Percentiles rank a stretch among this genome's conserved stretches.
These are phyloP conservation scores for Phytophthora niederhauseri DNA, from an alignment of 352 stramenopile genomes.

Conservation along the genomic window DNA sequence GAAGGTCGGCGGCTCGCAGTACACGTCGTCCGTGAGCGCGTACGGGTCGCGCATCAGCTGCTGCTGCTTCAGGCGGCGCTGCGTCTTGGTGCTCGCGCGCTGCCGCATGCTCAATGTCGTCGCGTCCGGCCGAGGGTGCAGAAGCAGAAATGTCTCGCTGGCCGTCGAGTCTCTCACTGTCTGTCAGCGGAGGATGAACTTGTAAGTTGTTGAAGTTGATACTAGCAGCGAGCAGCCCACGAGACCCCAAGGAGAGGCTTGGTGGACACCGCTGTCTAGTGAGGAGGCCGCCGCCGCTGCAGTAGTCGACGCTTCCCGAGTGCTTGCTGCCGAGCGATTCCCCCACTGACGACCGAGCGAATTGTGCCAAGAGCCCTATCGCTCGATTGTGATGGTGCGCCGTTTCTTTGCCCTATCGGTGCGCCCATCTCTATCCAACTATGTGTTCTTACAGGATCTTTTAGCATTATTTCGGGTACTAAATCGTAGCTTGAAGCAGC, in stretches of 20 bases:
- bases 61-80: constrained; percentile 37
- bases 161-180: constrained; percentile 14
- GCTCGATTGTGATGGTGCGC: constrained; percentile 18
- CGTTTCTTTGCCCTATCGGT: constrained; percentile 27
- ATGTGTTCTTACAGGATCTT: background rate
- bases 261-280: constrained; percentile 34
- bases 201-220: constrained; percentile 12
- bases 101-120: constrained; percentile 28
- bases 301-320: constrained; percentile 21
- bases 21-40: constrained; percentile 33
- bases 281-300: constrained; percentile 18
- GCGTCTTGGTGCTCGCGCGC: constrained; percentile 41
- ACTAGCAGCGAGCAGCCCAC: constrained; percentile 26
- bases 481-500: no score
- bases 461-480: no score
- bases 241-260: background rate
- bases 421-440: background rate
- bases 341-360: constrained; percentile 27
- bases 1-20: constrained; percentile 38
- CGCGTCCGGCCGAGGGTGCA: background rate
- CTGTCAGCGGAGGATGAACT: background rate
- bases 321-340: constrained; percentile 27
- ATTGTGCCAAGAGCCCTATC: constrained; percentile 29
- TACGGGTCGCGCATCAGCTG: constrained; percentile 34
- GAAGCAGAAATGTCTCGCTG: background rate